Conservation (phyloP, 1,139 yeast genomes). For the Saccharomyces hybrid region DNA sequence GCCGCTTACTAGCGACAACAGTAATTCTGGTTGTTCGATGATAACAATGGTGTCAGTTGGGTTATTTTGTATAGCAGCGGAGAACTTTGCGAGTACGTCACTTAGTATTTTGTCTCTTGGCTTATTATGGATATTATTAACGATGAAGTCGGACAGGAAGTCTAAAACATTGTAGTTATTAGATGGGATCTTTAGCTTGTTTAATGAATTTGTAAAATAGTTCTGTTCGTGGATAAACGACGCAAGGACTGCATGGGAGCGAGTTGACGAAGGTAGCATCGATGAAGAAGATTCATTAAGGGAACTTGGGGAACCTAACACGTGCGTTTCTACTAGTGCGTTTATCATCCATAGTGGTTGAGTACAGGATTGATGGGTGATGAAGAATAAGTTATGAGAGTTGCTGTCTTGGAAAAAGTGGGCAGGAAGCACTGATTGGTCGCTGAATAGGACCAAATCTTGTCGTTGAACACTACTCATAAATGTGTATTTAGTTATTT, state of each 20-base stretch:
- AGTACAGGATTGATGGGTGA: constrained; percentile 37
- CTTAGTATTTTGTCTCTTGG: constrained; percentile 16
- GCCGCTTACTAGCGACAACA: constrained; percentile 23
- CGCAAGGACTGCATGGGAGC: constrained; percentile 15
- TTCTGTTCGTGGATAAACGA: constrained; percentile 27
- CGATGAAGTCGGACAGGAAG: constrained; percentile 21
- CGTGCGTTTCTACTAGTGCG: constrained; percentile 32
- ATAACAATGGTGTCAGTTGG: constrained; percentile 13
- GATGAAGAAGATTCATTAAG: constrained; percentile 14
- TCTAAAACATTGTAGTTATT: constrained; percentile 19
- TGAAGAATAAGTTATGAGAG: constrained; percentile 31
- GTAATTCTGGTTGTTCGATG: constrained; percentile 30
- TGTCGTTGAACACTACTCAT: constrained; percentile 40
- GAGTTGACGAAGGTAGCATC: not conserved
- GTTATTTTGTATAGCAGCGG: constrained; percentile 4
- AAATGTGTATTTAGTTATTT: not conserved
- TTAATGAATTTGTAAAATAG: constrained; percentile 17
- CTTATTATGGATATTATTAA: constrained; percentile 27
- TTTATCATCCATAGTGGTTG: constrained; percentile 60
- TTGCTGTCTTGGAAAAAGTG: constrained; percentile 19
- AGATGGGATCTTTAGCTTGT: constrained; percentile 18
- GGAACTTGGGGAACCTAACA: constrained; percentile 25
- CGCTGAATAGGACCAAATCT: constrained; percentile 50
- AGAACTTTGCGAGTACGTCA: constrained; percentile 16
- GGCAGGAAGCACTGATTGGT: constrained; percentile 42